Conservation (phyloP, 148 eudicot genomes). For the Spergularia marina region DNA sequence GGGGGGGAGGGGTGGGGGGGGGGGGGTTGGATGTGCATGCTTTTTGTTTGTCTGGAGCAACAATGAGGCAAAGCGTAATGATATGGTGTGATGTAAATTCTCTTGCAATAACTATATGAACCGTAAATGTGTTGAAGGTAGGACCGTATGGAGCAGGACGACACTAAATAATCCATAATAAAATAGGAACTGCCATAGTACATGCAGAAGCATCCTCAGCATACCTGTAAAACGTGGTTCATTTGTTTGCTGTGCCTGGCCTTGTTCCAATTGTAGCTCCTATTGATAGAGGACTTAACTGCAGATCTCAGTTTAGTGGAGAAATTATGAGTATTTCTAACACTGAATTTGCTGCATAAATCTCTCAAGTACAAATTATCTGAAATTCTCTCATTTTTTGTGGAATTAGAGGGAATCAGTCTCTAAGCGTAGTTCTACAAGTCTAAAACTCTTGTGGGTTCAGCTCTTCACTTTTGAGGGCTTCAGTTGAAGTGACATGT, state of each 20-base stretch:
- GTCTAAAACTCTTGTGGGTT: slow-evolving; percentile 5
- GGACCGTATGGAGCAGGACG: neutral
- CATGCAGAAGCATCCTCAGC: neutral
- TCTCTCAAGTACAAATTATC: too few species aligned
- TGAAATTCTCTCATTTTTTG: neutral
- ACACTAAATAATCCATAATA: neutral
- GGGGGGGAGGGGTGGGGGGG: too few species aligned
- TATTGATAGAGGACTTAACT: neutral
- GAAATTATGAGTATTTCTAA: neutral
- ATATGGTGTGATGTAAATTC: too few species aligned
- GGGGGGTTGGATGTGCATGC: too few species aligned
- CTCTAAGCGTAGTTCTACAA: neutral
- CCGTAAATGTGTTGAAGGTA: neutral
- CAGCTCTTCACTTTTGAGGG: slow-evolving; percentile 1
- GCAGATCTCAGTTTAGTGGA: neutral
- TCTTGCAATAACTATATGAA: too few species aligned
- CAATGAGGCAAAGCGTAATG: too few species aligned
- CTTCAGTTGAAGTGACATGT: neutral
- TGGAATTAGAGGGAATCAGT: neutral
- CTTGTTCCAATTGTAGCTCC: neutral
- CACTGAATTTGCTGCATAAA: neutral
- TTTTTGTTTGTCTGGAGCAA: too few species aligned
- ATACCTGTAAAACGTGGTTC: neutral
- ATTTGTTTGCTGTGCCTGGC: neutral
- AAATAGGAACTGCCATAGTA: neutral